Percentiles rank a stretch among this genome's conserved stretches.
Conservation (phyloP, 441 rosid species). For the Erysimum cheiri region DNA sequence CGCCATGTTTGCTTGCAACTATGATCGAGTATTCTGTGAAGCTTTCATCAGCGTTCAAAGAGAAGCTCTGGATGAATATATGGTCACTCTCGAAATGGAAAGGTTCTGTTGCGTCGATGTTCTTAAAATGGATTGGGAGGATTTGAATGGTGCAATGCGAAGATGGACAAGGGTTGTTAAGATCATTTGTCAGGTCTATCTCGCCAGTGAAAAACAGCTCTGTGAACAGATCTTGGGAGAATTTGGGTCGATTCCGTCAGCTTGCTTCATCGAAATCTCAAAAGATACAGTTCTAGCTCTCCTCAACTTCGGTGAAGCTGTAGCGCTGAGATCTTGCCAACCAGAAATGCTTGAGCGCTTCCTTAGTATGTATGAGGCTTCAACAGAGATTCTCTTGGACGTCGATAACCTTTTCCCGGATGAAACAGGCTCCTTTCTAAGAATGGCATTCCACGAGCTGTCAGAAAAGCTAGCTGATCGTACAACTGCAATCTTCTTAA, state of each 20-base stretch:
- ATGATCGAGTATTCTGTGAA: constrained; percentile 55
- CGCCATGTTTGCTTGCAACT: constrained; percentile 65
- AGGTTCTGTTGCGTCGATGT: constrained; percentile 69
- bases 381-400: constrained; percentile 57
- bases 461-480: constrained; percentile 52
- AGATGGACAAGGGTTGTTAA: constrained; percentile 69
- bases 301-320: constrained; percentile 74
- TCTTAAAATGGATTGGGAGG: constrained; percentile 62
- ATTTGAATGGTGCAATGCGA: constrained; percentile 58
- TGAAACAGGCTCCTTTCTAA: constrained; percentile 57
- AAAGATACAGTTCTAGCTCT: constrained; percentile 60
- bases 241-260: constrained; percentile 45
- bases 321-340: constrained; percentile 57
- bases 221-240: constrained; percentile 67
- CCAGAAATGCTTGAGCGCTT: constrained; percentile 71
- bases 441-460: constrained; percentile 63
- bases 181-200: constrained; percentile 58
- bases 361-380: constrained; percentile 74
- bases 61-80: constrained; percentile 64
- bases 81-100: constrained; percentile 53
- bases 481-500: constrained; percentile 54
- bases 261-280: constrained; percentile 71
- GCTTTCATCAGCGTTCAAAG: constrained; percentile 56
- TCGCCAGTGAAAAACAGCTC: constrained; percentile 62
- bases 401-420: constrained; percentile 59